Evolutionary conservation across 228 moss, liverwort and hornwort species (phyloP), one percentile per base, ranked within the genome.

Genomic region (Sphagnum magellanicum): DNA sequence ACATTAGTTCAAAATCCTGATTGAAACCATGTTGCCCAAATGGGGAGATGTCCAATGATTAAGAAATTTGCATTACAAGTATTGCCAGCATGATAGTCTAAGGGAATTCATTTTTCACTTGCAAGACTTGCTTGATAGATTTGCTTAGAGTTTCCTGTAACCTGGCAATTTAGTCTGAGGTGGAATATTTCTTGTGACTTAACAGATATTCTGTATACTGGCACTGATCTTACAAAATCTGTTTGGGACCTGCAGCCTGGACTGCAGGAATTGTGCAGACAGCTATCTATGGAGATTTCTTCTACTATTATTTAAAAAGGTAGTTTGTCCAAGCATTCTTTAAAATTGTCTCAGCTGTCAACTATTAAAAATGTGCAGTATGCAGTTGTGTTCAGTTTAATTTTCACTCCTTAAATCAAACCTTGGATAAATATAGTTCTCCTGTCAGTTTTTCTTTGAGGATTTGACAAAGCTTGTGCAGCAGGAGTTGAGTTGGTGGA

Each of bases 261-360:
- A 84, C 73, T 51, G 83, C 92, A 65, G 92, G 95, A 53, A 74
- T 89, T 73, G 82, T 95, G 68, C 95, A 95, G 77, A 95, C 95
- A 68, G 86, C 81, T 68, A 81, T 95, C 46, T 95, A 95, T 50
- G 95, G 80, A 12, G 92, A 95, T 84, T 95, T 95, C 81, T 95
- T 95, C 67, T 95, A 95, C 72, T 95, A 90, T 48, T 95, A 90
- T 70, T 67, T 92, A 14, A 85, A 87, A 78, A 95, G 92, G 72
- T 75, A 67, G 53, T 63, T 4, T 51, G n/a, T 65, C 12, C 7
- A 4, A 64, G 14, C 55, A 55, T 55, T 55, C 55, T 55, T 8
- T 55, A 55, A 32, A 32, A 3, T 32, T 32, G 32, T 3, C 32
- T 32, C 32, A 32, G 32, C 32, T 32, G 32, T 55, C 55, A 55